Conservation (phyloP, 345 rosid species). For the Eucalyptus polybractea region DNA sequence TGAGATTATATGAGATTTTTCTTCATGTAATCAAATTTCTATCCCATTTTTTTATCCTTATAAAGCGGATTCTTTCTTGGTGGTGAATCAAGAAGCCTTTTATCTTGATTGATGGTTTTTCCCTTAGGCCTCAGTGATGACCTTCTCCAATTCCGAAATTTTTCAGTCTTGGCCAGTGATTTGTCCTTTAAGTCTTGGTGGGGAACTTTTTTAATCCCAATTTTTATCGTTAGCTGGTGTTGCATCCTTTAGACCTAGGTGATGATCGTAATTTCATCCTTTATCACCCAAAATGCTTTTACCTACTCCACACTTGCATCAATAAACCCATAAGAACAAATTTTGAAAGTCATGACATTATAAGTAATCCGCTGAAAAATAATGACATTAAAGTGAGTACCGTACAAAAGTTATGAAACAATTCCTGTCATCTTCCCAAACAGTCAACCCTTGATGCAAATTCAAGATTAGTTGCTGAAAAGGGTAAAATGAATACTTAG, state of each 20-base stretch:
- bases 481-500: neutral
- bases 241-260: neutral
- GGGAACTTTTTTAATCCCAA: neutral
- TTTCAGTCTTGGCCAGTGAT: rapidly evolving
- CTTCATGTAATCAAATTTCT: neutral
- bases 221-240: neutral
- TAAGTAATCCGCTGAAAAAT: neutral
- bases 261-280: neutral
- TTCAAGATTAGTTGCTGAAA: neutral
- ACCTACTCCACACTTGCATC: neutral
- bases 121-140: too few relatives aligned
- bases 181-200: neutral
- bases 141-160: neutral
- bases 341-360: neutral
- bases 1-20: neutral
- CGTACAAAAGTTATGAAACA: rapidly evolving
- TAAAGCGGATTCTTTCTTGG: neutral
- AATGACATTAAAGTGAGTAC: neutral
- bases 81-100: neutral
- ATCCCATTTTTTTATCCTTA: neutral
- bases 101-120: neutral
- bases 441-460: neutral
- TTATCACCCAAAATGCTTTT: neutral
- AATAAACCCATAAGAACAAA: neutral
- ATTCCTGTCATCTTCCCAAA: neutral